phyloP scores from a whole-genome alignment of 805 yeast species.

The Myxozyma neotropica region DNA sequence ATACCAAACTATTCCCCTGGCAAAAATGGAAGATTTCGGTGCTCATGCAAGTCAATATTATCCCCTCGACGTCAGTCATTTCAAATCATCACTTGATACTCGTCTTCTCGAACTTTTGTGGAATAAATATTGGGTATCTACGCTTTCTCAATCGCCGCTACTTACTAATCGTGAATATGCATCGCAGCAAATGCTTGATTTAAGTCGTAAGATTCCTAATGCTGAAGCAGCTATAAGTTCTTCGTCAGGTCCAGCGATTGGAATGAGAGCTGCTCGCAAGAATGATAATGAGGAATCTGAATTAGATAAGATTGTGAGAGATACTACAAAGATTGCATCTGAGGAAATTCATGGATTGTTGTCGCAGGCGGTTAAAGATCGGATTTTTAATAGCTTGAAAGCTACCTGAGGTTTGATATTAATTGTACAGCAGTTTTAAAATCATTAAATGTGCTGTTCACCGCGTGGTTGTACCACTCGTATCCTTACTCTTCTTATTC shows the following conservation, averaged over 20 bases:
- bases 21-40: conserved; percentile 67
- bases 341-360: conserved; percentile 39
- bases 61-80: conserved; percentile 62
- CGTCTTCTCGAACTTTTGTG: conserved; percentile 50
- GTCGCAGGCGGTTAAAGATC: conserved; percentile 35
- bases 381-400: conserved; percentile 31
- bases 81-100: conserved; percentile 56
- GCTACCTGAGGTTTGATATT: neutral
- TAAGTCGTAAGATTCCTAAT: conserved; percentile 36
- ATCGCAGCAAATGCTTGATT: conserved; percentile 39
- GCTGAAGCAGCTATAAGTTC: conserved; percentile 18
- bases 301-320: conserved; percentile 27
- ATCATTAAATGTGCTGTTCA: too few relatives aligned
- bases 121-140: conserved; percentile 53
- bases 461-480: too few relatives aligned
- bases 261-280: neutral
- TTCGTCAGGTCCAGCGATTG: neutral
- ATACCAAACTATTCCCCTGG: conserved; percentile 47
- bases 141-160: conserved; percentile 43
- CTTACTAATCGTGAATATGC: conserved; percentile 38
- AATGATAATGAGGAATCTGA: conserved; percentile 22
- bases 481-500: conserved; percentile 13
- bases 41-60: conserved; percentile 71
- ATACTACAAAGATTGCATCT: conserved; percentile 31
- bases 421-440: neutral